Conservation (phyloP, 2,329 filamentous ascomycete species). For the Ramularia endophylla region DNA sequence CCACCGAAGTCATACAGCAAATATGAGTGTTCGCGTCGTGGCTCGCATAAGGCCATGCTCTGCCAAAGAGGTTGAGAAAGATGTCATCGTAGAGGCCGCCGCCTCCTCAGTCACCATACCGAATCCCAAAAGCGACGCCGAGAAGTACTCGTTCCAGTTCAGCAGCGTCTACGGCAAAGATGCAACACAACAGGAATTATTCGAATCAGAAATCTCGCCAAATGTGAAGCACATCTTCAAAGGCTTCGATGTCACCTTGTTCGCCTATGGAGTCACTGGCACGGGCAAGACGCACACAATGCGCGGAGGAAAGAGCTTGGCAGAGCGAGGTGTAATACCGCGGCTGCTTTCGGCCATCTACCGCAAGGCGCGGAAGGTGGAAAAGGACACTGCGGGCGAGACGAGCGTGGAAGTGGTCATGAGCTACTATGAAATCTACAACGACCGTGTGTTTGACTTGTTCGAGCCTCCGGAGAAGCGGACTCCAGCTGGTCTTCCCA, state of each 20-base stretch:
- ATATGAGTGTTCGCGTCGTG: conserved; percentile 69
- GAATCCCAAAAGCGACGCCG: conserved; percentile 84
- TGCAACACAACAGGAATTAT: conserved; percentile 79
- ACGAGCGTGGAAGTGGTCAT: conserved; percentile 84
- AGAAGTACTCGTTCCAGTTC: conserved; percentile 92
- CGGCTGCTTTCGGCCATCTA: conserved; percentile 62
- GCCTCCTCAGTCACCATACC: conserved; percentile 74
- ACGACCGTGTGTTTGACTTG: conserved; percentile 89
- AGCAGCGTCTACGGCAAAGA: conserved; percentile 82
- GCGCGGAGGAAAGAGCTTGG: conserved; percentile 57
- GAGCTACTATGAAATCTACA: conserved; percentile 78
- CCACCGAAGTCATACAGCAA: too few relatives aligned
- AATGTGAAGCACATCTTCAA: conserved; percentile 91
- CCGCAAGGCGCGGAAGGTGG: conserved; percentile 48
- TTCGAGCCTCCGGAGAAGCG: conserved; percentile 81
- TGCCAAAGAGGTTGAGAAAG: conserved; percentile 76
- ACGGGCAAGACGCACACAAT: conserved; percentile 99
- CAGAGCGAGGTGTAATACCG: conserved; percentile 57
- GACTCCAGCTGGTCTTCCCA: conserved; percentile 71
- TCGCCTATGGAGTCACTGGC: conserved; percentile 96
- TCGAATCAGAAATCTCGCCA: conserved; percentile 86
- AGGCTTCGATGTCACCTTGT: conserved; percentile 95
- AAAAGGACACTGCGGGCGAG: conserved; percentile 43
- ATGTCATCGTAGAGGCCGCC: conserved; percentile 68
- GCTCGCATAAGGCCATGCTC: conserved; percentile 85